Conservation (phyloP, 2,329 filamentous ascomycete genomes). For the Colletotrichum karsti region DNA sequence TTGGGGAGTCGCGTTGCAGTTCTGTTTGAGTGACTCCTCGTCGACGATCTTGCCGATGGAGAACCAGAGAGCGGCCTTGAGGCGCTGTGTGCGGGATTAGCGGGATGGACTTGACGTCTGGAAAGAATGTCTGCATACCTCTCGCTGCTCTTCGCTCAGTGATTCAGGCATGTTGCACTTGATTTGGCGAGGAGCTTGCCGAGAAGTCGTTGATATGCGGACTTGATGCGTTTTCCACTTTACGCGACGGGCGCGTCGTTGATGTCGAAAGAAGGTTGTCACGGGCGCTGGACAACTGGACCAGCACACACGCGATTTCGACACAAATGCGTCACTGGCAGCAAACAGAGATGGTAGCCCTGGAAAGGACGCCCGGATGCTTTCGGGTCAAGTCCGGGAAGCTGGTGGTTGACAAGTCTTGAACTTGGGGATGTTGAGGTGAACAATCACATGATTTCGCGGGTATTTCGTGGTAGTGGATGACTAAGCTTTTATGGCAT, state of each 20-base stretch:
- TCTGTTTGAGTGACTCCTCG: constrained; percentile 76
- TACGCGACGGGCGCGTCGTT: constrained; percentile 27
- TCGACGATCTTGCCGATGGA: constrained; percentile 89
- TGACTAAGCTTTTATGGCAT: neutral
- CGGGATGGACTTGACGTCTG: too few species aligned
- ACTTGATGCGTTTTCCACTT: constrained; percentile 8
- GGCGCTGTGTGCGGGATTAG: constrained; percentile 61
- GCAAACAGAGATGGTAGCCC: too few species aligned
- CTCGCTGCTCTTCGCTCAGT: constrained; percentile 42
- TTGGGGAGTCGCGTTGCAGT: constrained; percentile 89
- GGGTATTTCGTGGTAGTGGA: neutral
- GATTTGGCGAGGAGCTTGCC: neutral
- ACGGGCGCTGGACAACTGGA: too few species aligned
- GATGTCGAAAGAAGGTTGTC: too few species aligned
- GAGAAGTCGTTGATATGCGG: neutral
- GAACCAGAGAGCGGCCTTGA: constrained; percentile 88
- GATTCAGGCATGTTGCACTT: constrained; percentile 41
- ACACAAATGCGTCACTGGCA: too few species aligned
- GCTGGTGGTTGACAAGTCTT: neutral
- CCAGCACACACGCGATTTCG: too few species aligned
- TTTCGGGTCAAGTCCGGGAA: neutral
- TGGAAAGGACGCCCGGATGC: too few species aligned
- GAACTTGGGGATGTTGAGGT: neutral
- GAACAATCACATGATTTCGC: constrained; percentile 25
- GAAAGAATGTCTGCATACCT: too few species aligned